These are phyloP conservation scores for Termitomyces sp. DNA, from an alignment of 768 basidiomycete species.

Conservation along the genomic window DNA sequence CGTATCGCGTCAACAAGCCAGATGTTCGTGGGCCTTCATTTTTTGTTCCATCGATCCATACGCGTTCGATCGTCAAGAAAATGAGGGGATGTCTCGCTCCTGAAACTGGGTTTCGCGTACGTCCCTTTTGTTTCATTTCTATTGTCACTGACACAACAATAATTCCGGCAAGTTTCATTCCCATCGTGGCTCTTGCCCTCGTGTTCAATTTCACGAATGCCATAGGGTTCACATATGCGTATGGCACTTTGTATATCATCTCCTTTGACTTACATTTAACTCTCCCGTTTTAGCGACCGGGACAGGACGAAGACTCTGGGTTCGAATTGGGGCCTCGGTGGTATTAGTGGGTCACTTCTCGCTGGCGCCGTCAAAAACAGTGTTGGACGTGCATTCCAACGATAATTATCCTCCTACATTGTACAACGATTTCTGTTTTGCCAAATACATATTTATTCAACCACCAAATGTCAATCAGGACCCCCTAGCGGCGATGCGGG, in stretches of 20 bases:
- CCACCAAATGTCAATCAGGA: constrained; percentile 6
- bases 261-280: constrained; percentile 9
- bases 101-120: constrained; percentile 87
- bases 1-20: constrained; percentile 23
- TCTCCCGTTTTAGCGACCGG: constrained; percentile 55
- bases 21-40: neutral
- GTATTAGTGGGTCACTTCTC: constrained; percentile 82
- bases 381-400: constrained; percentile 69
- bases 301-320: constrained; percentile 85
- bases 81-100: constrained; percentile 63
- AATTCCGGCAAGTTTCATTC: constrained; percentile 61
- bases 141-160: neutral
- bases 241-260: constrained; percentile 25
- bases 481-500: constrained; percentile 2
- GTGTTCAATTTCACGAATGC: constrained; percentile 96
- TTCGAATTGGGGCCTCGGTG: constrained; percentile 71
- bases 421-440: constrained; percentile 1
- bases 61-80: constrained; percentile 30
- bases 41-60: constrained; percentile 35
- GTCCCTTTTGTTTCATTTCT: constrained; percentile 25
- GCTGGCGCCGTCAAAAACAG: constrained; percentile 80
- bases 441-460: constrained; percentile 10
- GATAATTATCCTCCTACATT: neutral
- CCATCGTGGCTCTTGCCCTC: constrained; percentile 89
- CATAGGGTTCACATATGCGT: constrained; percentile 97